phyloP scores from a whole-genome alignment of 768 basidiomycete genomes.

The Termitomyces sp. region DNA sequence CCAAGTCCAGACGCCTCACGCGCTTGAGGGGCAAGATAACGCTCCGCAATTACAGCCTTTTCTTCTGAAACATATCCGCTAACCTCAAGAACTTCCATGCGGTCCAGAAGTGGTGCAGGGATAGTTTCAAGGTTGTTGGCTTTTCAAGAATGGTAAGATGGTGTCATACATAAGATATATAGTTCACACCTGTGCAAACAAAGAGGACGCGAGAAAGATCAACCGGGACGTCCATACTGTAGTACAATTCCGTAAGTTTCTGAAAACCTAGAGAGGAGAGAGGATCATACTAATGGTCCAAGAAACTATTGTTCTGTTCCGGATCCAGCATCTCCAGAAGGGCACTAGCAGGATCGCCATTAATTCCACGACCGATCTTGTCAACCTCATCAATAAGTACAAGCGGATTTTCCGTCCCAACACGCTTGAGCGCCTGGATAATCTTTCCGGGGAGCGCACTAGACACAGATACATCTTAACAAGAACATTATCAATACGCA shows the following conservation, averaged over 20 bases:
- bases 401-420: conserved; percentile 91
- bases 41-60: conserved; percentile 82
- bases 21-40: conserved; percentile 90
- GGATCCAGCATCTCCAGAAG: conserved; percentile 92
- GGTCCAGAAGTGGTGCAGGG: conserved; percentile 88
- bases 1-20: conserved; percentile 87
- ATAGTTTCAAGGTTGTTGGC: conserved; percentile 94
- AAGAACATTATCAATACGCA: background rate
- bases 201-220: conserved; percentile 96
- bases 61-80: conserved; percentile 94
- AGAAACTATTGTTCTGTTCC: conserved; percentile 91
- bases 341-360: conserved; percentile 91
- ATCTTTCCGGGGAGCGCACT: conserved; percentile 93
- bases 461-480: background rate
- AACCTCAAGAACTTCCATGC: conserved; percentile 96
- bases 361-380: conserved; percentile 88
- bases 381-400: conserved; percentile 96
- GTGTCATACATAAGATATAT: background rate
- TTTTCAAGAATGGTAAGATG: background rate
- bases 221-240: conserved; percentile 93
- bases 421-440: conserved; percentile 89
- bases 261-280: background rate
- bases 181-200: conserved; percentile 68
- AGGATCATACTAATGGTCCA: conserved; percentile 87
- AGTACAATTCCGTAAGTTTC: conserved; percentile 8